A percentile compares a stretch with the other conserved stretches of the same genome.
Conservation (phyloP, 352 stramenopile species). For the Globisporangium takayamanum region DNA sequence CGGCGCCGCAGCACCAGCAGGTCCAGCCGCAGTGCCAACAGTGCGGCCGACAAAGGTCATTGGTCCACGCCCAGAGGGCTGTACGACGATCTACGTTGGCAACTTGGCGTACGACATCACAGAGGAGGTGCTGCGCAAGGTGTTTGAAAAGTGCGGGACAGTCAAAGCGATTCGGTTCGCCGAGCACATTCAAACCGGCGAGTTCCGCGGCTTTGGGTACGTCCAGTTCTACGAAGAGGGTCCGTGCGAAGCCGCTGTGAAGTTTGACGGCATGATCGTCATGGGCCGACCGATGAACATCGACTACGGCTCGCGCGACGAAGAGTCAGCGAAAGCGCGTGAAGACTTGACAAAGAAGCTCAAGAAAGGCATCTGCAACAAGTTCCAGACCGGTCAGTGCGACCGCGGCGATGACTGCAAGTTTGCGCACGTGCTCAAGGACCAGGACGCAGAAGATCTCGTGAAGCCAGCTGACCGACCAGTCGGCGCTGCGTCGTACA, state of each 20-base stretch:
- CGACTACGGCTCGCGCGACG: conserved; percentile 69
- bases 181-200: conserved; percentile 80
- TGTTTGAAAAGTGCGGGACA: conserved; percentile 69
- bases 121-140: conserved; percentile 82
- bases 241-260: conserved; percentile 82
- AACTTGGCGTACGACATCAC: conserved; percentile 95
- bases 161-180: conserved; percentile 80
- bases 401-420: conserved; percentile 59
- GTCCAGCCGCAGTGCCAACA: conserved; percentile 3
- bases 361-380: conserved; percentile 72
- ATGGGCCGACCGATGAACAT: conserved; percentile 82
- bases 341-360: conserved; percentile 69
- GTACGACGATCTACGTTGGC: conserved; percentile 92
- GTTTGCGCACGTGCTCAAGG: conserved; percentile 62
- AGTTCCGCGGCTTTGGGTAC: conserved; percentile 83
- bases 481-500: conserved; percentile 17
- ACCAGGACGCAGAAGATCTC: conserved; percentile 48
- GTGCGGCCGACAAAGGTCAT: conserved; percentile 40
- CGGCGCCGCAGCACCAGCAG: conserved; percentile 5
- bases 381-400: conserved; percentile 59
- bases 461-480: conserved; percentile 29
- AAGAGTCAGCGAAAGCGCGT: conserved; percentile 55
- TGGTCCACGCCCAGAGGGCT: conserved; percentile 70
- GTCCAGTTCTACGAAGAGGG: conserved; percentile 92
- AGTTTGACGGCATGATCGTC: conserved; percentile 69